Evolutionary conservation across 2,329 filamentous ascomycete species (phyloP), one percentile per base, ranked within the genome.

Genomic region (Plectosphaerella cucumerina): DNA sequence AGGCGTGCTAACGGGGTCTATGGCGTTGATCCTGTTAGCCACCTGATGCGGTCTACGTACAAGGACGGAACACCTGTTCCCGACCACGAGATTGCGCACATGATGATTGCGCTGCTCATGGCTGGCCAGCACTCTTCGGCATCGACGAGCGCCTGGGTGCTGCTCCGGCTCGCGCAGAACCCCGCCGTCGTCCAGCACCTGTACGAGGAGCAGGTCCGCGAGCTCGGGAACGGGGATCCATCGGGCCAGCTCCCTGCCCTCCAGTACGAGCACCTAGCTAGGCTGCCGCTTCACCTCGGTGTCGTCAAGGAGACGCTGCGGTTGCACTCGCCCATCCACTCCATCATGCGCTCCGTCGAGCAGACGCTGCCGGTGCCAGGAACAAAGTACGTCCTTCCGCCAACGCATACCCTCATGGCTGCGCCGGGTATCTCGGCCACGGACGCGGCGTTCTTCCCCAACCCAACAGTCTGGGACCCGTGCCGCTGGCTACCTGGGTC

Each of bases 21-120:
- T 0, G 75, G 78, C 52, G 70, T 65, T 57, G 84, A 92, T 65
- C 91, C 92, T 83, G 89, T 92, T 63, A 85, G 79, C 75, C 89
- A 92, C 64, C 68, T 93, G 51, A 91, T 92, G 87, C 75, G 77
- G 57, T 87, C 85, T 65, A 77, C 71, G 11, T 93, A 93, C 78
- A 91, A 91, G 70, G 77, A 89, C 59, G 88, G 89, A 44, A 76
- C 72, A 11, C 70, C 75, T 0, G 70, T 92, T 1, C 84, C 88
- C 0, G 88, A 93, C 64, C 78, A 84, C 58, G 88, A 93, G 63
- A 82, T 93, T 48, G 87, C 88, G 0, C 85, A 90, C 68, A 89
- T 92, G 77, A 91, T 93, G 89, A 93, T 92, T 61, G 87, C 88
- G 0, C 77, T 93, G 14, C 77, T 93, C 48, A 92, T 94, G 88